Evolutionary conservation across 108 stramenopile species (phyloP).

Genomic region (Skeletonema potamos): DNA sequence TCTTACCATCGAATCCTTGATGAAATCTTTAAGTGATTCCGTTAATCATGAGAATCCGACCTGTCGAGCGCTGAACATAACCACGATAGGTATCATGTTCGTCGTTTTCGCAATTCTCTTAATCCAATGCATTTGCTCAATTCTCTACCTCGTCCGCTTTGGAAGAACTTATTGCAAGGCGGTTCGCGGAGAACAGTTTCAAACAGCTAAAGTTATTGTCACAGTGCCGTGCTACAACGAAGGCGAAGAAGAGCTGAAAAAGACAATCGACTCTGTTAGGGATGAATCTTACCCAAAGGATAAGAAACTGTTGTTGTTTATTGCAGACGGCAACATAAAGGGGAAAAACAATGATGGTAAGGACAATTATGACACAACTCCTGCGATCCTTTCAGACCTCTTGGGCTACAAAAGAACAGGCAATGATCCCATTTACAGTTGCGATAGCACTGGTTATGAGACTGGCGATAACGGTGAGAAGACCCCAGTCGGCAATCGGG

Average conservation of each 20-base stretch:
- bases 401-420: neutral
- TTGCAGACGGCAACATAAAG: constrained; percentile 3
- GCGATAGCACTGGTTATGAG: neutral
- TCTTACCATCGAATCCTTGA: too few relatives aligned
- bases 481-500: constrained; percentile 17
- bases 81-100: neutral
- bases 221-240: constrained; percentile 45
- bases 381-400: neutral
- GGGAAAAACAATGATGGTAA: neutral
- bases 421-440: neutral
- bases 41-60: too few relatives aligned
- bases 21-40: too few relatives aligned
- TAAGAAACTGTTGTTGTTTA: neutral
- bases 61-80: too few relatives aligned
- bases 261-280: constrained; percentile 4
- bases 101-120: neutral
- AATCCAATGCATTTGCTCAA: too few relatives aligned
- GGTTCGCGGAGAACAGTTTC: neutral
- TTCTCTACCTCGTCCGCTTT: neutral
- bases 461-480: neutral
- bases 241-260: constrained; percentile 6
- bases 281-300: neutral
- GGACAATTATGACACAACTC: neutral
- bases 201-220: constrained; percentile 18
- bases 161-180: neutral